These are phyloP conservation scores for Termitomyces sp. DNA, from an alignment of 768 basidiomycete species.

Conservation along the genomic window DNA sequence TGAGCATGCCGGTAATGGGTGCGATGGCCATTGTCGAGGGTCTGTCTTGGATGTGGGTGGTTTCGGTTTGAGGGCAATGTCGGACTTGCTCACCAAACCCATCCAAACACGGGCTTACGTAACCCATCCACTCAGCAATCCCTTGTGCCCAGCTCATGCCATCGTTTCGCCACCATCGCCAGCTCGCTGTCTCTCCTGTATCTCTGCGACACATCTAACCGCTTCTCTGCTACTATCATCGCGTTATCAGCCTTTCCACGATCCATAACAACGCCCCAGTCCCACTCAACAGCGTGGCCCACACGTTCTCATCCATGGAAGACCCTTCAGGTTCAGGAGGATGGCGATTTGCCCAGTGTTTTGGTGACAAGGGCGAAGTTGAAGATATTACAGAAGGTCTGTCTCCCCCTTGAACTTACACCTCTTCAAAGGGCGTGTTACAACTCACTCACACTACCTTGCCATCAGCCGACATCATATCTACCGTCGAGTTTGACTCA, in stretches of 20 bases:
- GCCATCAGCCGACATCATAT: slow-evolving; percentile 95
- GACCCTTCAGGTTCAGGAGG: slow-evolving; percentile 83
- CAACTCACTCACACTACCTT: slow-evolving; percentile 17
- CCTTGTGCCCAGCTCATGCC: slow-evolving; percentile 22
- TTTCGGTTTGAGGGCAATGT: slow-evolving; percentile 35
- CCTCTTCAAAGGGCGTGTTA: background rate
- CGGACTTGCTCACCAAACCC: slow-evolving; percentile 20
- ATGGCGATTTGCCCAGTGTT: slow-evolving; percentile 99
- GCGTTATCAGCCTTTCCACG: slow-evolving; percentile 23
- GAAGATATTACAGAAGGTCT: slow-evolving; percentile 99
- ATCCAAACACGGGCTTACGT: slow-evolving; percentile 19
- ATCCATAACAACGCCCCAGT: slow-evolving; percentile 14
- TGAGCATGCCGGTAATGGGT: slow-evolving; percentile 90
- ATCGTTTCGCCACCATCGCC: slow-evolving; percentile 21
- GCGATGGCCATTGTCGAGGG: slow-evolving; percentile 68
- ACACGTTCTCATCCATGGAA: slow-evolving; percentile 51
- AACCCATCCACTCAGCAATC: slow-evolving; percentile 17
- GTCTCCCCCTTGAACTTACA: slow-evolving; percentile 18
- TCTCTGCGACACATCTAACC: slow-evolving; percentile 20
- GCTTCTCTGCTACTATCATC: slow-evolving; percentile 8
- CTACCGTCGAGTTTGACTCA: slow-evolving; percentile 99
- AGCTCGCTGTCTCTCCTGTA: slow-evolving; percentile 14
- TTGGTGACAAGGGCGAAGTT: slow-evolving; percentile 99
- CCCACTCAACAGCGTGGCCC: slow-evolving; percentile 18
- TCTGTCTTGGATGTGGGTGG: slow-evolving; percentile 18